phyloP scores from a whole-genome alignment of 2,329 filamentous ascomycete species.

The Monilinia polystroma region DNA sequence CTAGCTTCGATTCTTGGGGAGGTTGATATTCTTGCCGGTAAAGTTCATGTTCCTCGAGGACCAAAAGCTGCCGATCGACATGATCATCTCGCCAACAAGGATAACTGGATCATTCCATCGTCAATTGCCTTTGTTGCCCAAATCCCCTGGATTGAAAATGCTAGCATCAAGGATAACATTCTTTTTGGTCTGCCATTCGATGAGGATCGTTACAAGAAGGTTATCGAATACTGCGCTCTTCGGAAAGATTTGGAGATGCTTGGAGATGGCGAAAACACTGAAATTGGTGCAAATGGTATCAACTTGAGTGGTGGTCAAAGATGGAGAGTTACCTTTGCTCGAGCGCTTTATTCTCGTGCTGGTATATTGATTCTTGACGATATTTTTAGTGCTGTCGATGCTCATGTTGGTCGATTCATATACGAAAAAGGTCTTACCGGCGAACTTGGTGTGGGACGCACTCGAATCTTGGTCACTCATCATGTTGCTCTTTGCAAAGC shows the following conservation, averaged over 20 bases:
- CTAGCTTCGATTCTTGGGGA: conserved; percentile 74
- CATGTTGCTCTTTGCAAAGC: conserved; percentile 71
- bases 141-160: conserved; percentile 84
- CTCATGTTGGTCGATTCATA: conserved; percentile 75
- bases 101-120: conserved; percentile 67
- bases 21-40: conserved; percentile 65
- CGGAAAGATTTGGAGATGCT: conserved; percentile 75
- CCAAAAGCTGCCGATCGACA: conserved; percentile 54
- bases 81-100: conserved; percentile 58
- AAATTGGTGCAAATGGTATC: conserved; percentile 81
- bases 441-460: conserved; percentile 66
- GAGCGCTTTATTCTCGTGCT: conserved; percentile 76
- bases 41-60: conserved; percentile 54
- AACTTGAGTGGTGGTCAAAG: conserved; percentile 82
- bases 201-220: conserved; percentile 66
- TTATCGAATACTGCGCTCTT: conserved; percentile 70
- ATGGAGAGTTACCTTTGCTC: conserved; percentile 77
- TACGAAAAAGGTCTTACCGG: conserved; percentile 75
- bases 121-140: conserved; percentile 72
- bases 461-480: conserved; percentile 77
- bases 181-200: conserved; percentile 72
- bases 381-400: conserved; percentile 78
- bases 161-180: conserved; percentile 75
- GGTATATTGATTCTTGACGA: conserved; percentile 78
- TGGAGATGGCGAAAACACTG: conserved; percentile 72